Base-by-base conservation (phyloP, 2,329 filamentous ascomycete genomes). In the Aureobasidium sp. region DNA sequence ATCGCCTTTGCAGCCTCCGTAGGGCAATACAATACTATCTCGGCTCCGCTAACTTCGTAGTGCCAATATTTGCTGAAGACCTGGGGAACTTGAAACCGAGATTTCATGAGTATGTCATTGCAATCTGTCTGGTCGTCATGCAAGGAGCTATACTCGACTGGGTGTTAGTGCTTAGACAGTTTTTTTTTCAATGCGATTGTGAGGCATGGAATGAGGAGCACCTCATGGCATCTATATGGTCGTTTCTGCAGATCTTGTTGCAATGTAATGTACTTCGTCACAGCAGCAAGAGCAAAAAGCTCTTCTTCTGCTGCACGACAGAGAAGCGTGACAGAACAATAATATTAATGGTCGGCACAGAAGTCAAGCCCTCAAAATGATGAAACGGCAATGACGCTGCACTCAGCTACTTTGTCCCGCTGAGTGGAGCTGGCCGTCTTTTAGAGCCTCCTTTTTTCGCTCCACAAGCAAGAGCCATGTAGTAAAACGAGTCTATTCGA, bases 381-480 rank as follows among this genome's bases (percentile, higher is more conserved):
- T 51, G 48, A 51, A 51, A 51, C 48, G 37, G 48, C 27, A 35
- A 51, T 51, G 48, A 51, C 37, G 48, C 37, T 41, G 25, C 27
- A 16, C 6, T 41, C 25, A 51, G 35, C 35, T 51, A 27, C 19
- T 25, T 41, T 24, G 27, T 17, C 17, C 37, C 48, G 27, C 37
- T 34, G 17, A 6, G 48, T 51, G 48, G 48, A 41, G 37, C 40
- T 41, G 37, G 27, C 37, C 48, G 48, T 51, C 14, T 40, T 17
- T 24, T 32, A 41, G 48, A 51, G 37, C 35, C 48, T 51, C 48
- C 48, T 51, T n/a, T 41, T 19, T 14, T 22, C 21, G n/a, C 3
- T 24, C 27, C 34, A 34, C 16, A 21, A 34, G 27, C 35, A 17
- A 41, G 12, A 11, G 37, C 32, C 25, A 14, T 41, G 16, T 22